Base-by-base conservation (phyloP, 2,329 filamentous ascomycete species). In the Fusarium oligoseptatum region DNA sequence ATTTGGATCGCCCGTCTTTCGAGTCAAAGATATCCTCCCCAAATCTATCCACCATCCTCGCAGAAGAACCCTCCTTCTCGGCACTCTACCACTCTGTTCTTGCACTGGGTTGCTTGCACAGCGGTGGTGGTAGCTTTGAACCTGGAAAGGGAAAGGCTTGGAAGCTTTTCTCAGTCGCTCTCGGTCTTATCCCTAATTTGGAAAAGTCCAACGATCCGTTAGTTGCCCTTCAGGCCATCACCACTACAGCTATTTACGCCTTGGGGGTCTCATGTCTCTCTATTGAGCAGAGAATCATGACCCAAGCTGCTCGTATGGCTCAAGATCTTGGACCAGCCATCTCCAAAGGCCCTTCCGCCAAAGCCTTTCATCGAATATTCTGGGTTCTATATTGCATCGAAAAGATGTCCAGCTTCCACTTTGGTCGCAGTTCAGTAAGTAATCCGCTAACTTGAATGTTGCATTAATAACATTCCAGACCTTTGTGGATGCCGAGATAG, bases 381-480 rank as follows among this genome's bases (percentile, higher is more conserved):
- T 77, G 76, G 75, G 65, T 72, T 1, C 9, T 77, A 1, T 77
- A 77, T 3, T 70, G 58, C 1, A 41, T 77, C 6, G 76, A 77
- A 27, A 77, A 77, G 17, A 76, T 67, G 24, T 64, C 72, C 4
- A 77, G 75, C 39, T 77, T 77, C 12, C 76, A 73, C 32, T 77
- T 73, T 20, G 75, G 76, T 1, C 76, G 75, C 2, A 62, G 41
- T 22, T 77, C 75, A 4, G 75, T 77, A 36, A 12, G 73, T 61
- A 41, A 12, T 14, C 24, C 11, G 3, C 24, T 7, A 12, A 15
- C 15, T 17, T 39, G 14, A 60, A 20, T 27, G 7, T 27, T n/a
- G 11, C 7, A 17, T 27, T 4, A 9, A 66, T 73, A 2, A 72
- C 34, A 0, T n/a, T 8, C 0, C 14, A 77, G 75, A 67, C 52